These are phyloP conservation scores for Aspergillus intermedius DNA, from an alignment of 2,329 filamentous ascomycete species.

Conservation along the genomic window DNA sequence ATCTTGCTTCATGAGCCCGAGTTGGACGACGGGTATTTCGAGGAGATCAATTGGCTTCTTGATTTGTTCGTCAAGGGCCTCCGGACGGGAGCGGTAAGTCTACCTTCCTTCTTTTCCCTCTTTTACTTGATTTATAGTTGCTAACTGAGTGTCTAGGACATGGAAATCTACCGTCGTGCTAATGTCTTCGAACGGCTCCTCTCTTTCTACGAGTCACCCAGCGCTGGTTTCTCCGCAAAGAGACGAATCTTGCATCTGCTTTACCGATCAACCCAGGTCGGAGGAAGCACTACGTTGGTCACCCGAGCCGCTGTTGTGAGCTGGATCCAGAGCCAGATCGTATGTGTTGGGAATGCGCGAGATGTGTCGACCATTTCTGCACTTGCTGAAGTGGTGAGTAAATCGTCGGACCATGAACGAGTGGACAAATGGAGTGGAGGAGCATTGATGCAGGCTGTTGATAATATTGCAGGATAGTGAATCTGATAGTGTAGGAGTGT, in stretches of 20 bases:
- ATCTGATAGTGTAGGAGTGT: no score
- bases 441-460: slow-evolving; percentile 29
- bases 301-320: slow-evolving; percentile 68
- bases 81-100: slow-evolving; percentile 47
- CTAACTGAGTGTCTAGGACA: slow-evolving; percentile 30
- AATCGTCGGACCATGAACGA: slow-evolving; percentile 61
- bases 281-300: slow-evolving; percentile 71
- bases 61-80: slow-evolving; percentile 62
- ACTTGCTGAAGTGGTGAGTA: slow-evolving; percentile 55
- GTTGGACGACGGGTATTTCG: slow-evolving; percentile 65
- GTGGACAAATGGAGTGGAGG: slow-evolving; percentile 61
- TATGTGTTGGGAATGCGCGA: slow-evolving; percentile 44
- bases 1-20: slow-evolving; percentile 68
- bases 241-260: slow-evolving; percentile 58
- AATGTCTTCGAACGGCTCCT: slow-evolving; percentile 70
- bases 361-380: slow-evolving; percentile 41
- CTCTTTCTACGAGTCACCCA: slow-evolving; percentile 61
- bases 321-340: slow-evolving; percentile 61
- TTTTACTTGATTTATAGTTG: background rate
- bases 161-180: slow-evolving; percentile 47
- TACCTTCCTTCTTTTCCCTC: background rate
- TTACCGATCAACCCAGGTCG: slow-evolving; percentile 60
- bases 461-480: slow-evolving; percentile 16
- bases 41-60: slow-evolving; percentile 69
- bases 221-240: slow-evolving; percentile 53